phyloP scores from a whole-genome alignment of 75 land plant species.

The Picea glauca region DNA sequence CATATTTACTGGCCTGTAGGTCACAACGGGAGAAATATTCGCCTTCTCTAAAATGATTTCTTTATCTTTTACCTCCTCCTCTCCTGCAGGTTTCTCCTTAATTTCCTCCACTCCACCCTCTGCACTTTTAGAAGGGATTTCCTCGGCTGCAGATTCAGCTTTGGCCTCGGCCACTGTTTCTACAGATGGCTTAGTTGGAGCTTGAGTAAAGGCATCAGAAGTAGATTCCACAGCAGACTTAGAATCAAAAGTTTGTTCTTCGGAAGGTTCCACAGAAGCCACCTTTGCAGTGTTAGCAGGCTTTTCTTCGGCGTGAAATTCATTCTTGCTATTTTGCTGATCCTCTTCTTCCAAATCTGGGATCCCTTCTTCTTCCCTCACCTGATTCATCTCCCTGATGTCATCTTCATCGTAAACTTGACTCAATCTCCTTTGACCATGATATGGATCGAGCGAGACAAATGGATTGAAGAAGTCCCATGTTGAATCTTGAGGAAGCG shows the following conservation, averaged over 20 bases:
- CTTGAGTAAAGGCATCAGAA: conserved; percentile 5
- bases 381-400: conserved; percentile 56
- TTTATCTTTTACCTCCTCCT: conserved; percentile 20
- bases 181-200: neutral
- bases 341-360: conserved; percentile 11
- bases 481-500: conserved; percentile 37
- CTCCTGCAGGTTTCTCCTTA: conserved; percentile 19
- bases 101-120: conserved; percentile 15
- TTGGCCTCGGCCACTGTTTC: conserved; percentile 12
- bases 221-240: conserved; percentile 5
- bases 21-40: conserved; percentile 43
- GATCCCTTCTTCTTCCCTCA: conserved; percentile 34
- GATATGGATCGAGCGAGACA: conserved; percentile 45
- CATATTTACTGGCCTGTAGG: conserved; percentile 48
- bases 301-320: neutral
- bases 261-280: neutral
- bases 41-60: conserved; percentile 28
- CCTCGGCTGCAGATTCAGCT: conserved; percentile 19
- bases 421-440: conserved; percentile 44
- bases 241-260: neutral
- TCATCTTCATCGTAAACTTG: conserved; percentile 67
- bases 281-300: conserved; percentile 11
- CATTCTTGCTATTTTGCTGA: conserved; percentile 13
- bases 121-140: conserved; percentile 16
- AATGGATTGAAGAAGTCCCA: conserved; percentile 82